Conservation (phyloP, 225 moss, liverwort and hornwort species). For the Marchantia paleacea region DNA sequence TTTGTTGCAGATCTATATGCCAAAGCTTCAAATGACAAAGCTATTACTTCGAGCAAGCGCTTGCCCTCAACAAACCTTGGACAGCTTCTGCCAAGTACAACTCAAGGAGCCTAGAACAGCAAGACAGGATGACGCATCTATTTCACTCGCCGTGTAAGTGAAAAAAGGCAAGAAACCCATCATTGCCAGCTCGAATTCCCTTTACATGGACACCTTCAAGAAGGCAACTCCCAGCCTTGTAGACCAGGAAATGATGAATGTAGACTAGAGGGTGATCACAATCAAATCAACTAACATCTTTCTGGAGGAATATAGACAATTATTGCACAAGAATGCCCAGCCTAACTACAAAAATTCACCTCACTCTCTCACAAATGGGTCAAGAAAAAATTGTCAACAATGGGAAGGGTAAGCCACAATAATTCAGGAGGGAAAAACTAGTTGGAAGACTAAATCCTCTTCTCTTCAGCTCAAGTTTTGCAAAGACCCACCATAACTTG, state of each 20-base stretch:
- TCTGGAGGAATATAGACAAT: slow-evolving; percentile 25
- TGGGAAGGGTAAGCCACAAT: slow-evolving; percentile 16
- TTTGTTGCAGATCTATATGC: slow-evolving; percentile 20
- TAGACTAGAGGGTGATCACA: slow-evolving; percentile 17
- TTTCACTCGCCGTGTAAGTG: slow-evolving; percentile 3
- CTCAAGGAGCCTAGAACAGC: slow-evolving; percentile 21
- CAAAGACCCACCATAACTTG: slow-evolving; percentile 37
- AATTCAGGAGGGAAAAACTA: slow-evolving; percentile 5
- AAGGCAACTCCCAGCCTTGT: slow-evolving; percentile 16
- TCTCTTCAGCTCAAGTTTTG: slow-evolving; percentile 24
- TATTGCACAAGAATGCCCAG: slow-evolving; percentile 38
- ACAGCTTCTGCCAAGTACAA: slow-evolving; percentile 17
- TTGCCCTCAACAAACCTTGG: slow-evolving; percentile 24
- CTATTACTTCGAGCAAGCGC: slow-evolving; percentile 9
- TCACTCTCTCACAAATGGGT: slow-evolving; percentile 16
- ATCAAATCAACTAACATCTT: slow-evolving; percentile 31
- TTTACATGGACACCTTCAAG: slow-evolving; percentile 11
- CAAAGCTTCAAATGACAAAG: slow-evolving; percentile 16
- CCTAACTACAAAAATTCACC: slow-evolving; percentile 45
- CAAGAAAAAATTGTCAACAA: slow-evolving; percentile 25
- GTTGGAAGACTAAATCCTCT: slow-evolving; percentile 11
- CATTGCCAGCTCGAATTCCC: slow-evolving; percentile 5
- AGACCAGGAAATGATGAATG: slow-evolving; percentile 25
- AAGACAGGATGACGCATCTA: slow-evolving; percentile 16
- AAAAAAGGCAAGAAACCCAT: slow-evolving; percentile 19